Base-by-base conservation (phyloP, 257 asterid genomes). In the Przewalskia tangutica region DNA sequence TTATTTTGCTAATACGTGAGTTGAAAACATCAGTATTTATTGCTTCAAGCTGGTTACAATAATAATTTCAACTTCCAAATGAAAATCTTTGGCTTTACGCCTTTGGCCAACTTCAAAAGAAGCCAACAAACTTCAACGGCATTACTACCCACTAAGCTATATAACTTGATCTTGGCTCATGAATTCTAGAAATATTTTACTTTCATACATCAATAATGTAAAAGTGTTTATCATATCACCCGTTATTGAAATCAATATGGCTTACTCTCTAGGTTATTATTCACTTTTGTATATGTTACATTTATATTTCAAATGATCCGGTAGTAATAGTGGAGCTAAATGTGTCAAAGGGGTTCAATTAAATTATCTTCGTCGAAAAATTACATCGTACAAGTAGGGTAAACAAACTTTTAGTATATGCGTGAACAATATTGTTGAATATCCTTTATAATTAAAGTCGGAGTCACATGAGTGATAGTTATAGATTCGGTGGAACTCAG, bases 81-180 rank as follows among this genome's bases (percentile, higher is more conserved):
- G 50, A 50, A 75, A 84, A 80, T 75, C 87, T 83, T 86, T 27
- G 81, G 82, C 65, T 82, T 79, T 76, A 85, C 84, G 82, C 86
- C 81, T 86, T 81, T 56, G 68, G 42, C 20, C 17, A 9, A 81
- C 68, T 54, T 18, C 4, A 34, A 77, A 70, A 78, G 77, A 75
- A 77, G 81, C 42, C 44, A 79, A 84, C 81, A 84, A 82, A 83
- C 76, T 84, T 84, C 62, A 82, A 82, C 84, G 40, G 55, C 87
- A 79, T 80, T n/a, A 71, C 18, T 46, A 46, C 34, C 79, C 42
- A 48, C 13, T 71, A 71, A 71, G 7, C 42, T 71, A 18, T 46
- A 46, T 13, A 20, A 23, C 62, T 73, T 73, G 10, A 48, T 48
- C 8, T 73, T 73, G 11, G 20, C 32, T 71, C 40, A 71, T 46